phyloP scores from a whole-genome alignment of 225 moss, liverwort and hornwort genomes.

The Physcomitrium patens region DNA sequence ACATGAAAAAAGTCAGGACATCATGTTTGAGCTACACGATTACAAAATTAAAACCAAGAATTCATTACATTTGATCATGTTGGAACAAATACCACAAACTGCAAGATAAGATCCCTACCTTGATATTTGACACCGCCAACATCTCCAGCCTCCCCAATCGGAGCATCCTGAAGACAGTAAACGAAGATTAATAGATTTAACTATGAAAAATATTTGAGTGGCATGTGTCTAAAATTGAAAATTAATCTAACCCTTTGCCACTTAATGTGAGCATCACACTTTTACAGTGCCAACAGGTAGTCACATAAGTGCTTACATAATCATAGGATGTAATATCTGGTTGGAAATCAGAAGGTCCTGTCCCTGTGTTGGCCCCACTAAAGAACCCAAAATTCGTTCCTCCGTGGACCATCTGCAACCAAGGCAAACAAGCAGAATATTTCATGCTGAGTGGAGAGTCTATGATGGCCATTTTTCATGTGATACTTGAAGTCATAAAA shows the following conservation, averaged over 20 bases:
- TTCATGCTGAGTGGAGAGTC: background rate
- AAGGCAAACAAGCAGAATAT: background rate
- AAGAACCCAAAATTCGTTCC: slow-evolving; percentile 84
- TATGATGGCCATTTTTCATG: too few species aligned
- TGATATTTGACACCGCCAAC: slow-evolving; percentile 64
- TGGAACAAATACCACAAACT: background rate
- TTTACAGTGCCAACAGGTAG: background rate
- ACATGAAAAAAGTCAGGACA: background rate
- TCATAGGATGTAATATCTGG: slow-evolving; percentile 86
- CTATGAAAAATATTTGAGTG: background rate
- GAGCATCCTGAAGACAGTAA: slow-evolving; percentile 63
- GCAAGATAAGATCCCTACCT: slow-evolving; percentile 35
- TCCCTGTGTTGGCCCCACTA: slow-evolving; percentile 77
- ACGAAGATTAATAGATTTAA: background rate
- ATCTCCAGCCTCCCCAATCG: slow-evolving; percentile 83
- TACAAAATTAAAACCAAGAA: background rate
- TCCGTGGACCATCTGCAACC: slow-evolving; percentile 80
- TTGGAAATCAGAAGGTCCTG: slow-evolving; percentile 53
- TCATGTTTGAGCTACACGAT: background rate
- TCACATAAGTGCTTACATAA: slow-evolving; percentile 50
- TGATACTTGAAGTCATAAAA: background rate
- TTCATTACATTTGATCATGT: background rate
- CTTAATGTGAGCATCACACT: too few species aligned
- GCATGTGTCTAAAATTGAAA: background rate
- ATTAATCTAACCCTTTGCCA: too few species aligned